A percentile compares a stretch with the other conserved stretches of the same genome.
These are phyloP conservation scores for Trypanosoma lewisi DNA, from an alignment of 208 protist species.

Conservation along the genomic window DNA sequence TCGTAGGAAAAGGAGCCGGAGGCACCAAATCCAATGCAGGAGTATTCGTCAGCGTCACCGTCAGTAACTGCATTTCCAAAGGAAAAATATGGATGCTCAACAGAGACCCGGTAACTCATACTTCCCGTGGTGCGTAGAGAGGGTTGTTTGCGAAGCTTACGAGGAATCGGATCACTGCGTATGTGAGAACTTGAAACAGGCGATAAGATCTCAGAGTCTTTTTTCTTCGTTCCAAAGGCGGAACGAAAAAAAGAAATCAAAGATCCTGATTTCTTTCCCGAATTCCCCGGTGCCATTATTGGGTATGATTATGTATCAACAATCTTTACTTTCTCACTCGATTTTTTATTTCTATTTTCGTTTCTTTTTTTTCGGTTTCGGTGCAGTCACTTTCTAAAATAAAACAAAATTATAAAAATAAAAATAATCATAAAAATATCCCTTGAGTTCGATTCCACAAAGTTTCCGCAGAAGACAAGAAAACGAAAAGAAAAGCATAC, in stretches of 20 bases:
- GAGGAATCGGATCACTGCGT: conserved; percentile 22
- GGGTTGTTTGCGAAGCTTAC: conserved; percentile 1
- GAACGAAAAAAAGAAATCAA: conserved; percentile 11
- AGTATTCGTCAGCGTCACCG: not conserved
- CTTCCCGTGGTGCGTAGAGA: not conserved
- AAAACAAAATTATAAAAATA: not conserved
- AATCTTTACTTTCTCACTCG: too few species aligned
- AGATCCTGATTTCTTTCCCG: not conserved
- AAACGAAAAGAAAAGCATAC: not conserved
- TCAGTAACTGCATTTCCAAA: not conserved
- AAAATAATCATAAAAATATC: not conserved
- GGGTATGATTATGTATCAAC: too few species aligned
- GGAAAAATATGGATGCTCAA: not conserved
- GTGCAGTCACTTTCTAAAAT: conserved; percentile 3
- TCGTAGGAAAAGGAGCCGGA: not conserved
- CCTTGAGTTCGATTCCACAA: not conserved
- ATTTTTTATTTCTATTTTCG: too few species aligned
- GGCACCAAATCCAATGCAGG: not conserved
- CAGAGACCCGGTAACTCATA: not conserved
- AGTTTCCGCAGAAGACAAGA: not conserved
- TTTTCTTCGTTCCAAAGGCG: not conserved
- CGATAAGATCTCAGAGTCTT: not conserved
- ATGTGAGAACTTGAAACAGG: not conserved
- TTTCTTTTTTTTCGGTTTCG: too few species aligned
- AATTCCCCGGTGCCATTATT: not conserved